Evolutionary conservation across 257 asterid species (phyloP), one percentile per base, ranked within the genome.

Genomic region (Penstemon eatonii): DNA sequence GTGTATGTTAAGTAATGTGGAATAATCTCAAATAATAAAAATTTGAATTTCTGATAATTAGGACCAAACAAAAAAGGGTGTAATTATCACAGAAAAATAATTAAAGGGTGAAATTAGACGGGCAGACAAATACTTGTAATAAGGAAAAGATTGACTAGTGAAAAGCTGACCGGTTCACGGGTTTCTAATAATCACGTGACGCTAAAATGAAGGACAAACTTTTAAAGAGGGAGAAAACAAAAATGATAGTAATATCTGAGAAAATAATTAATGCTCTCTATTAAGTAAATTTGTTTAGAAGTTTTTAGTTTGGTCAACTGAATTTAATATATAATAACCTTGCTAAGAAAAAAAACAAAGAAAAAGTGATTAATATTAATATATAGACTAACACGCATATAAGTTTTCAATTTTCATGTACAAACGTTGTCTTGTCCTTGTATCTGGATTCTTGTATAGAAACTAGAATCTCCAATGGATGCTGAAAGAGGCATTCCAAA

Each of bases 401-500:
- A 68, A 64, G 0, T 45, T 63, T 43, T 53, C 42, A 54, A 1
- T 42, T 50, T 51, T 62, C 41, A 4, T 11, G 60, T 39, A 56
- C 53, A 68, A n/a, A 60, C 10, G 12, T 42, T 12, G 38, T 36
- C 61, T 66, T 81, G 86, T 78, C 83, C 56, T 73, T 43, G 4
- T 57, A 62, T 60, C 63, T 72, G 81, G 77, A 75, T 25, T 62
- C 5, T 78, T 60, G 73, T 39, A 18, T 13, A 15, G 43, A 60
- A 73, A 53, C 44, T 44, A 66, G 85, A 77, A 80, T 80, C 78
- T 75, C 60, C 57, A 13, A 60, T 15, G 52, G 36, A 36, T 10
- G 33, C 33, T 25, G 33, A 25, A 25, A 25, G 2, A 25, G 33
- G 33, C 33, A 25, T 25, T 25, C 33, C 33, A 25, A 25, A 25